Evolutionary conservation across 176 grass and related monocot genomes (phyloP).

Genomic region (Calamus simplicifolius): DNA sequence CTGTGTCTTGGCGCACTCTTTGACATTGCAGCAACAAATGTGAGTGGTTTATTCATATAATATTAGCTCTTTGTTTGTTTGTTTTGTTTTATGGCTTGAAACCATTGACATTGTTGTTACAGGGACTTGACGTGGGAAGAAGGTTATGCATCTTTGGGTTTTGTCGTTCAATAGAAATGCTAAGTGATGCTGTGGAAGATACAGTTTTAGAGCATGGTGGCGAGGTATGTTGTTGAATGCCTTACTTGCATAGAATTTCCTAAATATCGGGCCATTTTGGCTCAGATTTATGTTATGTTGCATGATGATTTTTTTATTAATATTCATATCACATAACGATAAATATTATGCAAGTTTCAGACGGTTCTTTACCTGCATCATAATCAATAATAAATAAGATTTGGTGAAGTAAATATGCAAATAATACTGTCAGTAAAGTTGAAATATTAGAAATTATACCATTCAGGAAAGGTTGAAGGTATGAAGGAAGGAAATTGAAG

Average conservation of each 20-base stretch:
- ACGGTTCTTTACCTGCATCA: too few species aligned
- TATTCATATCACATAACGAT: too few species aligned
- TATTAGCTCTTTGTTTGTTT: conserved; percentile 1
- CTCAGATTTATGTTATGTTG: too few species aligned
- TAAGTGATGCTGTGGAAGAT: conserved; percentile 92
- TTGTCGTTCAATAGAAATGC: conserved; percentile 94
- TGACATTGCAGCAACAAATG: conserved; percentile 97
- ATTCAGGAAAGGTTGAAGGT: too few species aligned
- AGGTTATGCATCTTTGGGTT: conserved; percentile 95
- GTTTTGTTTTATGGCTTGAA: conserved; percentile 11
- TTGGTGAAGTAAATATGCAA: too few species aligned
- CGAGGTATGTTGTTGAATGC: conserved; percentile 38
- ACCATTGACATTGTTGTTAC: conserved; percentile 6
- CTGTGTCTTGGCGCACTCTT: conserved; percentile 95
- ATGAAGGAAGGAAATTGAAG: too few species aligned
- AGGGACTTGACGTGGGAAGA: conserved; percentile 89
- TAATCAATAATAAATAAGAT: too few species aligned
- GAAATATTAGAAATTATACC: too few species aligned
- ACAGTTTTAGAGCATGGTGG: conserved; percentile 90
- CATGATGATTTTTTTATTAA: too few species aligned
- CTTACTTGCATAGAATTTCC: not conserved
- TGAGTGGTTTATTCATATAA: conserved; percentile 19
- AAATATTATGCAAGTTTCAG: too few species aligned
- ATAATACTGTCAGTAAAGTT: too few species aligned
- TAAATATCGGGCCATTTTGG: not conserved